Base-by-base conservation (phyloP, 2,329 filamentous ascomycete species). In the Beauveria caledonica region DNA sequence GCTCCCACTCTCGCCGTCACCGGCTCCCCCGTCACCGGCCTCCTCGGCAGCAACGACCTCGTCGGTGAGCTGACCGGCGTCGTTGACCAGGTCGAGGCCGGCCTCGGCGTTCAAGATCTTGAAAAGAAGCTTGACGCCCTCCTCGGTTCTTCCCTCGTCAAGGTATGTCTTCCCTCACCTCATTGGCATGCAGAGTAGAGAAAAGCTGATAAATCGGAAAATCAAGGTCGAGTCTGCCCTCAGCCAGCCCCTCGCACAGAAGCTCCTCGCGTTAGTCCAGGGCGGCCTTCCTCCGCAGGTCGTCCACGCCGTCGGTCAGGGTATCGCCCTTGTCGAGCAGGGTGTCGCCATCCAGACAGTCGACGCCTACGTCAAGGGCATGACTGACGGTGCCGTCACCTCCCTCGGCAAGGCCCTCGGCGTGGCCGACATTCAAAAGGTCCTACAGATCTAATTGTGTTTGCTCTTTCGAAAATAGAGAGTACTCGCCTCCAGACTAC, bases 241-340 rank as follows among this genome's bases (percentile, higher is more conserved):
- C 9, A 62, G 60, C 21, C 46, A 58, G 40, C 62, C 64, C 50
- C 63, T 68, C 19, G 64, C 66, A 36, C 39, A 62, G 55, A 67
- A 65, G 64, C 64, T 66, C 44, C 60, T 68, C 51, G 59, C 57
- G 27, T 61, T 66, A 25, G 52, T 64, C n/a, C 53, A 66, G 40
- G 48, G 58, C 45, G 64, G 63, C 36, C 53, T 62, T 27, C 51
- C 62, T 27, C 53, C 60, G 40, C 62, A 58, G 46, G 33, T 62
- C 39, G 60, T 67, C 44, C 59, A 64, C 48, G 63, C 65, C 61
- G 62, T 67, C 49, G 66, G 65, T 42, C 64, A 68, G 63, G 66
- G 64, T 42, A 50, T 68, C 23, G 63, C 62, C 50, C 64, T 67
- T 62, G 55, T 64, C 13, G 50, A 63, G 50, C 64, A 67, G 40